Base-by-base conservation (phyloP, 78 protist genomes). In the Guillardia theta region DNA sequence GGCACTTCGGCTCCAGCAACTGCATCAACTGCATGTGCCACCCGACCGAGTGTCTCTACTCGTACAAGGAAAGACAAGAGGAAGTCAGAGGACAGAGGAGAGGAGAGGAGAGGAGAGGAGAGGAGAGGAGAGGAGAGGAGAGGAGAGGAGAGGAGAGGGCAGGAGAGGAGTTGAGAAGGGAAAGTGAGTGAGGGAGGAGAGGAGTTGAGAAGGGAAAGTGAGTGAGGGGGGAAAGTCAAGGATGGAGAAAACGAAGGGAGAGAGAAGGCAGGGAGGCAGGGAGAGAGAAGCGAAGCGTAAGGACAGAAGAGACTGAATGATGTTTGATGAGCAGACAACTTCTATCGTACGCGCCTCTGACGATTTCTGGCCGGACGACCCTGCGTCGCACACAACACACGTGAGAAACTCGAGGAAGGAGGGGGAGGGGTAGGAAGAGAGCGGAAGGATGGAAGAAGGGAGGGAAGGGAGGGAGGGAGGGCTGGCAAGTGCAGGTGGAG, bases 21-120 rank as follows among this genome's bases (percentile, higher is more conserved):
- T 36, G 64, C 64, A 64, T 92, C 94, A 64, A 64, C 62, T 92
- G 94, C 88, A 92, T 92, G 94, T 62, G 88, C 94, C 94, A 92
- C 58, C 48, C 88, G 37, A 44, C 47, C 37, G 94, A 92, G 30
- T 48, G 58, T 62, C 30, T 58, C n/a, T 64, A 24, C 94, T 44
- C 47, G 9, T 92, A 50, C 10, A 15, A 50, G 58, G 58, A 50
- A 15, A 50, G 58, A 50, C 10, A 10, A 15, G 30, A 50, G 10
- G 58, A 15, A 50, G 58, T 15, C 30, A 50, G 58, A 50, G 58
- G 58, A 50, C 58, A 50, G 30, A 50, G 58, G 58, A 50, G 58
- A 50, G 58, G 58, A 50, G 58, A 50, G 58, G 15, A 15, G 58
- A 50, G 58, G 15, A 15, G 15, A 15, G 58, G 15, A 15, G 15